Conservation (phyloP, 2,329 filamentous ascomycete species). For the Diaporthe helianthi region DNA sequence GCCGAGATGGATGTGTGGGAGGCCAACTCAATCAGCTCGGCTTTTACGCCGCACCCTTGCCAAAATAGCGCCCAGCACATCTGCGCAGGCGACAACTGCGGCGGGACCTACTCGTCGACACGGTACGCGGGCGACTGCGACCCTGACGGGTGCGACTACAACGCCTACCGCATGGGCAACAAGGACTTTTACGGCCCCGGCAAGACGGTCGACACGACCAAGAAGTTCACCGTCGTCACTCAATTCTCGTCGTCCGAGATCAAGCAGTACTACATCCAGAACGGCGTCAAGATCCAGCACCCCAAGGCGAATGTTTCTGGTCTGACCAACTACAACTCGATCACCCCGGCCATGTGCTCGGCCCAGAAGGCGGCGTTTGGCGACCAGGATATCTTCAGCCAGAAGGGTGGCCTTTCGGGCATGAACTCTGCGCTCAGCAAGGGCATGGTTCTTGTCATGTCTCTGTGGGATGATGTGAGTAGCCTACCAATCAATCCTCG, state of each 20-base stretch:
- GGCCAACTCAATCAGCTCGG: slow-evolving; percentile 65
- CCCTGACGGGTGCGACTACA: slow-evolving; percentile 71
- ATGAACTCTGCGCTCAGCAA: slow-evolving; percentile 59
- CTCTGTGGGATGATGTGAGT: slow-evolving; percentile 62
- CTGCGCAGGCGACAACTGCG: slow-evolving; percentile 54
- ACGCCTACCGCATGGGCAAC: slow-evolving; percentile 68
- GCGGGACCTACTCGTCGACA: slow-evolving; percentile 54
- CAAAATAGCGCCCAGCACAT: slow-evolving; percentile 47
- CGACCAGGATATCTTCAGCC: slow-evolving; percentile 57
- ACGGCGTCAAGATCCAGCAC: slow-evolving; percentile 59
- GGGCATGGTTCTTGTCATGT: slow-evolving; percentile 70
- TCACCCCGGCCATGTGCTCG: slow-evolving; percentile 63
- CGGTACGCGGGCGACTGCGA: slow-evolving; percentile 68
- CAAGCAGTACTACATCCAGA: slow-evolving; percentile 67
- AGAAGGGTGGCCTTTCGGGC: slow-evolving; percentile 59
- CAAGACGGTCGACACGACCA: slow-evolving; percentile 62
- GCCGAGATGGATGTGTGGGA: slow-evolving; percentile 64
- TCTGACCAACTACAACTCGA: slow-evolving; percentile 42
- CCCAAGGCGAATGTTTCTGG: slow-evolving; percentile 48
- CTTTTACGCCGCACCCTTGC: slow-evolving; percentile 67
- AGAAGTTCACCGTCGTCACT: slow-evolving; percentile 67
- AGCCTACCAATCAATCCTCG: too few relatives aligned
- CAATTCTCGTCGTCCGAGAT: slow-evolving; percentile 65
- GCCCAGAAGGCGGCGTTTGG: slow-evolving; percentile 60
- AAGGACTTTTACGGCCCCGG: slow-evolving; percentile 65